Conservation (phyloP, 768 basidiomycete genomes). For the Phlegmacium glaucopus region DNA sequence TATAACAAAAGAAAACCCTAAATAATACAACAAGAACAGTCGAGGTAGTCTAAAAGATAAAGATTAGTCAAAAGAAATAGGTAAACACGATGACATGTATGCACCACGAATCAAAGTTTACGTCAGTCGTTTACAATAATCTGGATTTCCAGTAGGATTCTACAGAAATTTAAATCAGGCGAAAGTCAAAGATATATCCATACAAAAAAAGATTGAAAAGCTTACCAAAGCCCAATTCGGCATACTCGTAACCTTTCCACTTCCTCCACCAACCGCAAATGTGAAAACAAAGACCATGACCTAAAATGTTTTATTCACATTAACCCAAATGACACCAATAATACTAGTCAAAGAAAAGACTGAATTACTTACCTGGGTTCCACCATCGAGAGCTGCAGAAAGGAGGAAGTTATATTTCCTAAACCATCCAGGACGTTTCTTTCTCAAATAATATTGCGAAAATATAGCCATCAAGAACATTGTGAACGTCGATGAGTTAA, state of each 20-base stretch:
- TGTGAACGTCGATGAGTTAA: slow-evolving; percentile 51
- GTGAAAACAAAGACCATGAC: slow-evolving; percentile 43
- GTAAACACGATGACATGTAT: no score
- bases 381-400: slow-evolving; percentile 50
- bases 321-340: not conserved
- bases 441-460: slow-evolving; percentile 44
- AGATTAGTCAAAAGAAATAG: no score
- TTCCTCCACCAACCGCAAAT: slow-evolving; percentile 38
- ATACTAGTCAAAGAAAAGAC: slow-evolving; percentile 21
- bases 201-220: no score
- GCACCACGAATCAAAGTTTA: not conserved
- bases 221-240: slow-evolving; percentile 13
- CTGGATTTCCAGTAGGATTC: slow-evolving; percentile 25
- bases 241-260: slow-evolving; percentile 21
- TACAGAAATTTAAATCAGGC: not conserved
- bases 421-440: slow-evolving; percentile 43
- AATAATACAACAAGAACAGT: no score
- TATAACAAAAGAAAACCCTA: no score
- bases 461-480: slow-evolving; percentile 43
- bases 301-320: slow-evolving; percentile 5
- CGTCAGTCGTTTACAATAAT: slow-evolving; percentile 23
- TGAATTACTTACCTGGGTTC: slow-evolving; percentile 34
- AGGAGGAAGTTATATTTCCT: slow-evolving; percentile 51
- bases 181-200: no score
- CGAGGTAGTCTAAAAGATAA: no score